Evolutionary conservation across 495 filamentous ascomycete genomes (phyloP), one percentile per base, ranked within the genome.

Genomic region (Neurospora sublineolata): DNA sequence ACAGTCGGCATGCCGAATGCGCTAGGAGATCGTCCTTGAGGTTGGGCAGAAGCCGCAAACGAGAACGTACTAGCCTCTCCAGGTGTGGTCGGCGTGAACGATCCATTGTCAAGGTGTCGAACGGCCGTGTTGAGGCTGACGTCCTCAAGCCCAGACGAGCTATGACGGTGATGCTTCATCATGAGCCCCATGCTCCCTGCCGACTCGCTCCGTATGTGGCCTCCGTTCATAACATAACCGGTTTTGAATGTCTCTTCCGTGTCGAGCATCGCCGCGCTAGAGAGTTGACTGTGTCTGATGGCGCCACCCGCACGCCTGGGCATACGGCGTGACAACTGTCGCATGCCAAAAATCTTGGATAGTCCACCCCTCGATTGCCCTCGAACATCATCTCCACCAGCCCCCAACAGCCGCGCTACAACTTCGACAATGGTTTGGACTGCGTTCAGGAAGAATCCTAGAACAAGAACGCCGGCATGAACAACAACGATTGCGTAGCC

Each of bases 381-480:
- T 69, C 82, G 82, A 40, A 87, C 84, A 74, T 91, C 89, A 75
- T 92, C 88, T 16, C 88, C 91, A 67, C 93, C 94, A 72, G 91
- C 93, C 71, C 94, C 93, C 42, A 89, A 87, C 69, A 93, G 83
- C 68, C 94, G 86, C 27, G 94, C 93, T 46, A 88, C 82, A 14
- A 99, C 91, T 79, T 99, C 95, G 40, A 97, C 87, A 52, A 97
- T 83, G 0, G 94, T 97, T 78, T 97, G 93, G 9, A 97, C 77
- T 2, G 95, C 91, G 77, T 97, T 97, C 37, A 98, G 83, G 77
- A 97, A 93, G 83, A 97, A 99, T 3, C 93, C 94, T 76, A 97
- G 96, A 10, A 97, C 89, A 8, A 99, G 83, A 8, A 97, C 93
- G 73, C 92, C 84, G 12, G 87, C 94, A 76, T 99, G 95, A 69